Evolutionary conservation across 2,329 filamentous ascomycete genomes (phyloP), one percentile per base, ranked within the genome.

Genomic region (Colletotrichum zoysiae): DNA sequence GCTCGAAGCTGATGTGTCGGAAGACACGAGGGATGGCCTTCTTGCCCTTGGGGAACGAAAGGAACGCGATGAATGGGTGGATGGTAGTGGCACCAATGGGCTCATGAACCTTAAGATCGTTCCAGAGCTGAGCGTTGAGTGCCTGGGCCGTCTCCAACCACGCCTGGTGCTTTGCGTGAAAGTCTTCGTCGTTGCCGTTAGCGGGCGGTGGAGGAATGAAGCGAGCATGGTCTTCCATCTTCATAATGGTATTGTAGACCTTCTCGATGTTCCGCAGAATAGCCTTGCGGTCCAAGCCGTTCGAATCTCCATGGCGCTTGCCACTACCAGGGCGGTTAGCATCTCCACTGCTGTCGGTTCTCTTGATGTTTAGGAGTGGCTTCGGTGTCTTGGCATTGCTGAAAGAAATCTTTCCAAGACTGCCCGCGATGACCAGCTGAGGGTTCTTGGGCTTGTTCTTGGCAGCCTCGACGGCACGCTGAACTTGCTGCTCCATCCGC

Each of bases 361-460:
- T 93, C 86, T 97, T 98, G 84, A 99, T 95, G 80, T 97, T 99
- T 61, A 99, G 90, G 69, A 98, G 86, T 20, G 95, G 95, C 82
- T 97, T 96, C 0, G 96, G 96, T 0, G 96, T 97, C 86, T 98
- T 99, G 59, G 96, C 94, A 78, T 99, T 99, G 86, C 95, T 98
- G 84, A 98, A 99, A 0, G 95, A 97, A 70, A 99, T 99, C 85
- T 98, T 99, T 75, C 96, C 96, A 61, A 99, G 84, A 78, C 95
- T 98, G 35, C 96, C 96, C 79, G 98, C 95, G 71, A 99, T 95
- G 26, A 98, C 95, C 11, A 99, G 87, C 80, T 98, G 95, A 78
- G 97, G 97, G 79, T 97, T 98, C 86, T 99, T 99, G 16, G 96
- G 96, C 82, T 97, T 95, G 72, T 95, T 94, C 85, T 98, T 99